A percentile compares a stretch with the other conserved stretches of the same genome.
phyloP scores from a whole-genome alignment of 495 filamentous ascomycete genomes.

The Aspergillus funiculosus region DNA sequence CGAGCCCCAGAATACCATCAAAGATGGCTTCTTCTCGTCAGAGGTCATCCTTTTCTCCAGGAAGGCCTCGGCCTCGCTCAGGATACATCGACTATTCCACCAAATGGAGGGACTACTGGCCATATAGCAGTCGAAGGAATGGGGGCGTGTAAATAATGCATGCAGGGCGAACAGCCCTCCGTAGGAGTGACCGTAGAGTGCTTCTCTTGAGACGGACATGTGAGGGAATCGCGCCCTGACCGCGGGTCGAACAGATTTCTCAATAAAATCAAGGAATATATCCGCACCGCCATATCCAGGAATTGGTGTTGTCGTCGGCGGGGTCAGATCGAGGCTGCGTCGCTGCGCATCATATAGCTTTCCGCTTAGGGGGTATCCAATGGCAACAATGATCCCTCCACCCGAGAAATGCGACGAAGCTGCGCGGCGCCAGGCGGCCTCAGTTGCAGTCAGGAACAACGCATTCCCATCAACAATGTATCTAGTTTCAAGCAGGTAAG shows the following conservation, averaged over 20 bases:
- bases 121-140: conserved; percentile 23
- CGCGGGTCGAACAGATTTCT: conserved; percentile 14
- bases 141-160: conserved; percentile 22
- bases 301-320: conserved; percentile 12
- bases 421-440: conserved; percentile 21
- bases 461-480: conserved; percentile 29
- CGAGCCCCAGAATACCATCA: conserved; percentile 19
- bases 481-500: conserved; percentile 2
- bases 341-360: conserved; percentile 18
- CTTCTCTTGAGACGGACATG: conserved; percentile 13
- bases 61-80: conserved; percentile 17
- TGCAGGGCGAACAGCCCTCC: conserved; percentile 24
- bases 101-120: conserved; percentile 26
- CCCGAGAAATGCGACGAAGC: conserved; percentile 16
- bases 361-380: conserved; percentile 23
- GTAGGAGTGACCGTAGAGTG: conserved; percentile 26
- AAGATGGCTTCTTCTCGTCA: conserved; percentile 5
- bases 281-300: conserved; percentile 21
- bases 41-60: conserved; percentile 1
- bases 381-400: conserved; percentile 24
- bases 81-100: conserved; percentile 21
- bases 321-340: conserved; percentile 21
- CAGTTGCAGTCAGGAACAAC: conserved; percentile 26
- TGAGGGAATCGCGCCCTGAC: conserved; percentile 18
- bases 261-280: conserved; percentile 24